These are phyloP conservation scores for Scytalidium lignicola DNA, from an alignment of 2,329 filamentous ascomycete genomes.

Conservation along the genomic window DNA sequence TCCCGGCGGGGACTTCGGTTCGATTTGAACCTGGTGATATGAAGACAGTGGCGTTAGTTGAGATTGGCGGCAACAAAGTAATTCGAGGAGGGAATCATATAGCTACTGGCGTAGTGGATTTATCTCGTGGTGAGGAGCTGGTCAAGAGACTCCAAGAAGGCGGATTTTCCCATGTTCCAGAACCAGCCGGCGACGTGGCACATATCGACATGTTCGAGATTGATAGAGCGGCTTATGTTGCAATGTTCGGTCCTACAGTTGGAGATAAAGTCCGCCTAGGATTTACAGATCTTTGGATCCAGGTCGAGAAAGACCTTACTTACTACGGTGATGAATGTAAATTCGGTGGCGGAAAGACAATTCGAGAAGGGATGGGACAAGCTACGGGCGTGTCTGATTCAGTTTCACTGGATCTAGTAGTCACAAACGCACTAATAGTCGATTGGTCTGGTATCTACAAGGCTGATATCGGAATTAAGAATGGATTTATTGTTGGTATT, in stretches of 20 bases:
- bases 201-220: conserved; percentile 62
- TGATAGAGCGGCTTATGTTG: conserved; percentile 71
- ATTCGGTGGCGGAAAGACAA: conserved; percentile 90
- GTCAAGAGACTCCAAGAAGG: conserved; percentile 60
- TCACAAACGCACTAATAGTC: conserved; percentile 84
- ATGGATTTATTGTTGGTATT: conserved; percentile 80
- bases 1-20: conserved; percentile 84
- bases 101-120: conserved; percentile 67
- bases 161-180: conserved; percentile 73
- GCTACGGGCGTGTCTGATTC: conserved; percentile 69
- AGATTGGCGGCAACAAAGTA: conserved; percentile 74
- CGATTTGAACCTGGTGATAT: conserved; percentile 91
- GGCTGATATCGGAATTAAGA: conserved; percentile 89
- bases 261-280: conserved; percentile 82
- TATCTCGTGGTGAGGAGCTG: conserved; percentile 59
- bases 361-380: conserved; percentile 95
- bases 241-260: conserved; percentile 90
- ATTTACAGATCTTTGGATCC: conserved; percentile 82
- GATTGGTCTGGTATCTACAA: conserved; percentile 95
- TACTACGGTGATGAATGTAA: conserved; percentile 89
- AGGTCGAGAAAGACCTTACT: conserved; percentile 81
- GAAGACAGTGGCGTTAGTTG: conserved; percentile 83
- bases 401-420: conserved; percentile 75
- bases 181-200: conserved; percentile 49
- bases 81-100: conserved; percentile 82